Evolutionary conservation across 495 filamentous ascomycete species (phyloP), one percentile per base, ranked within the genome.

Genomic region (Chaetomidium leptoderma): DNA sequence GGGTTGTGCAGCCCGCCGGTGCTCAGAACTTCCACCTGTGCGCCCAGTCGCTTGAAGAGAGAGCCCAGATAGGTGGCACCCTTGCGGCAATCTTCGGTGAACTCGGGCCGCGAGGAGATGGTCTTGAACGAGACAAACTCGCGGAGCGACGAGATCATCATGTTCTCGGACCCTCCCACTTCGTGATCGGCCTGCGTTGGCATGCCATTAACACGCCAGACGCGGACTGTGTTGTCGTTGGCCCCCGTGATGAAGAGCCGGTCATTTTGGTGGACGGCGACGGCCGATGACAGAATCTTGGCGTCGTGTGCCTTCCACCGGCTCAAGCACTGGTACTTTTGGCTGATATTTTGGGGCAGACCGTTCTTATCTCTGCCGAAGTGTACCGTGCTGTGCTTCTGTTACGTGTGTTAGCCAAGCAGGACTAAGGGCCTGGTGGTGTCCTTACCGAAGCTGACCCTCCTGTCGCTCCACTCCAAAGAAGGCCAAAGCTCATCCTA

Each of bases 111-210:
- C 3, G 90, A 88, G 2, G 93, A 97, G 32, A 97, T 82, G 0
- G 95, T 97, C 55, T 87, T 91, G 74, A 85, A 97, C 1, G 90
- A 86, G 10, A 97, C 86, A 53, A 98, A 89, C 55, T 93, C 86
- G 32, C 81, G 82, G 9, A 98, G 80, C 6, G 84, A 88, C 47
- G 86, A 87, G 36, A 97, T 78, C 78, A 96, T 84, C 74, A 91
- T 85, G 63, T 93, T 89, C 79, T 78, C 72, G 3, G 64, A 58
- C 11, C 47, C 54, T 21, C 65, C 74, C 3, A 66, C 58, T 2
- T 68, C 66, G 44, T 69, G 59, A 10, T 69, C 69, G 2, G 60
- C 43, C 30, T 72, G 63, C 6, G 70, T 63, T n/a, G 72, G 70
- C 47, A 65, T 68, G 78, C 85, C 66, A 79, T 88, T 68, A 67